Conservation (phyloP, 108 stramenopile species). For the Aurantiochytrium sp. region DNA sequence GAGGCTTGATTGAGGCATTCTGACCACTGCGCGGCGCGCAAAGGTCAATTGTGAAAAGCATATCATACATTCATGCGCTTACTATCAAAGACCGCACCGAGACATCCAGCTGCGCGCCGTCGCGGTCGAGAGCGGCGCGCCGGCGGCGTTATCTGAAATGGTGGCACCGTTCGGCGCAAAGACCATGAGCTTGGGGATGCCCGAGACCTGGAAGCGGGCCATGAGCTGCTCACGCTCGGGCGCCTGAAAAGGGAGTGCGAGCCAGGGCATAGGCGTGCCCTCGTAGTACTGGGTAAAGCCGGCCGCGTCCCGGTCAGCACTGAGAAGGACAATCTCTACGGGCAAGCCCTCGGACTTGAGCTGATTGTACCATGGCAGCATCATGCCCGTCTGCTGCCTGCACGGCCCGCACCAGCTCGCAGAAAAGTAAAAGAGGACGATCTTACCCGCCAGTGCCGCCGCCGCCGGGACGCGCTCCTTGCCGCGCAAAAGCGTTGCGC, state of each 20-base stretch:
- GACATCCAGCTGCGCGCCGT: not conserved
- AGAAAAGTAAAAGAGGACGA: not conserved
- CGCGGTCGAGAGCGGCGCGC: not conserved
- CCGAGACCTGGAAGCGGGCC: not conserved
- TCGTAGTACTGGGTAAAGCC: not conserved
- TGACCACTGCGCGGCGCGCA: no score
- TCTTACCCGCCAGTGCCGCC: not conserved
- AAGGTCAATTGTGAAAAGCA: no score
- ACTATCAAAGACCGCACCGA: not conserved
- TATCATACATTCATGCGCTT: no score
- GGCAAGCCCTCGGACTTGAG: not conserved
- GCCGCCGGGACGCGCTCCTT: not conserved
- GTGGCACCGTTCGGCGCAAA: not conserved
- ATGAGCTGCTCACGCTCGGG: not conserved
- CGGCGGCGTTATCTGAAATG: not conserved
- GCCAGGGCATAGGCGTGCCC: conserved; percentile 7
- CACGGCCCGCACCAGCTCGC: conserved; percentile 38
- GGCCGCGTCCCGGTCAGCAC: not conserved
- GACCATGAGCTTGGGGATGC: conserved; percentile 17
- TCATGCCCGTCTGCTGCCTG: not conserved
- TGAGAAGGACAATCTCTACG: conserved; percentile 13
- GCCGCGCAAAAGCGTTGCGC: not conserved
- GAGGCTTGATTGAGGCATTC: no score
- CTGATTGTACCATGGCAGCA: not conserved
- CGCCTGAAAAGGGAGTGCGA: not conserved